Conservation (phyloP, 768 basidiomycete species). For the Serendipita indica region DNA sequence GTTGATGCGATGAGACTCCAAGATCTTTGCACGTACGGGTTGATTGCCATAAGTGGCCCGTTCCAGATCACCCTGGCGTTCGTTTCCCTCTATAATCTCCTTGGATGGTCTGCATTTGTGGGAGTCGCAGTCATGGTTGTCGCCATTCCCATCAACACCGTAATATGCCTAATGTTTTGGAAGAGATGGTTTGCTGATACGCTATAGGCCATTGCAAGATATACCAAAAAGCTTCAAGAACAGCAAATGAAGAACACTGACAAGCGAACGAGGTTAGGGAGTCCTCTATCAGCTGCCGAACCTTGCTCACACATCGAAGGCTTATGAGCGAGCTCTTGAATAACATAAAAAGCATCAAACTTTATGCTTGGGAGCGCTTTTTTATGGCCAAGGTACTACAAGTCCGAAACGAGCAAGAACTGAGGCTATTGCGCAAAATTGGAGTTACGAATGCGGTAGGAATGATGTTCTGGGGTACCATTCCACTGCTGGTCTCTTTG, state of each 20-base stretch:
- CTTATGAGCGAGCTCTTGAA: conserved; percentile 88
- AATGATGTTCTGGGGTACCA: conserved; percentile 42
- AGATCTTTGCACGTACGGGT: conserved; percentile 66
- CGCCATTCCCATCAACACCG: conserved; percentile 59
- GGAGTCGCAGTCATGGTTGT: conserved; percentile 82
- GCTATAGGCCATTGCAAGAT: conserved; percentile 36
- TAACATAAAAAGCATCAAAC: conserved; percentile 84
- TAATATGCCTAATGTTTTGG: conserved; percentile 10
- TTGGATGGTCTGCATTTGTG: conserved; percentile 85
- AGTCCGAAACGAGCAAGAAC: conserved; percentile 68
- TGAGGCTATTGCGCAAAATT: conserved; percentile 70
- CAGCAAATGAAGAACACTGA: conserved; percentile 91
- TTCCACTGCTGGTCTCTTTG: conserved; percentile 46
- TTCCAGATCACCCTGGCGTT: conserved; percentile 84
- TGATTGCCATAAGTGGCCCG: conserved; percentile 76
- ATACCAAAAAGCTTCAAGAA: conserved; percentile 63
- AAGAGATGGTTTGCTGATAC: conserved; percentile 16
- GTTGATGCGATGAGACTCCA: conserved; percentile 71
- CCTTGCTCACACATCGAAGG: conserved; percentile 13
- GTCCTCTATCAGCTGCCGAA: background rate
- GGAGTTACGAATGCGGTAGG: conserved; percentile 48
- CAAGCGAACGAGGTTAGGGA: conserved; percentile 39
- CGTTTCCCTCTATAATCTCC: conserved; percentile 71
- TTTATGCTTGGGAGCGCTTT: conserved; percentile 91
- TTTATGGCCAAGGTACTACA: conserved; percentile 67